phyloP scores from a whole-genome alignment of 192 early-diverging fungal species.

The Gonapodya prolifera region DNA sequence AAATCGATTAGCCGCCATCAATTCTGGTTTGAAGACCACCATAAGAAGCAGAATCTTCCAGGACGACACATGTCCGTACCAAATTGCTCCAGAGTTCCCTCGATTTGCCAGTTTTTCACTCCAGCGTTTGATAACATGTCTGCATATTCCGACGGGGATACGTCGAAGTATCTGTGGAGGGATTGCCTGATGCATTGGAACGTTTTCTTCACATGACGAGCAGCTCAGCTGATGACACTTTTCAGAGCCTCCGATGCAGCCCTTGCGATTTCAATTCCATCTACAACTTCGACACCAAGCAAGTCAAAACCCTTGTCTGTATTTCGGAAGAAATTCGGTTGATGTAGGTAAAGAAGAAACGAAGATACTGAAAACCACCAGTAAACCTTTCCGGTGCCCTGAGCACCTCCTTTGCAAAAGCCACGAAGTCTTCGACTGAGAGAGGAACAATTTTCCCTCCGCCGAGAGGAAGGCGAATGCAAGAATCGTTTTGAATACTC shows the following conservation, averaged over 20 bases:
- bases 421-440: neutral
- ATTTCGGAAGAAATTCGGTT: neutral
- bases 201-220: neutral
- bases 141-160: neutral
- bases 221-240: neutral
- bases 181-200: neutral
- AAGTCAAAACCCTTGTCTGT: neutral
- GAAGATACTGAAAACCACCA: neutral
- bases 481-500: neutral
- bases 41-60: neutral
- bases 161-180: neutral
- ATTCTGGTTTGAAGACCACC: neutral
- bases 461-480: neutral
- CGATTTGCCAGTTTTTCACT: neutral
- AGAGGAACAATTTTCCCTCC: neutral
- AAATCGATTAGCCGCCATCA: neutral
- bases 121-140: neutral
- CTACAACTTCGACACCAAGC: neutral
- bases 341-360: neutral
- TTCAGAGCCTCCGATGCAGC: neutral
- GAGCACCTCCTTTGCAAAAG: neutral
- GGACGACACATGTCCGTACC: neutral
- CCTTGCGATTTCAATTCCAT: neutral
- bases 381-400: neutral
- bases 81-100: neutral